Percentiles rank a stretch among this genome's conserved stretches.
These are phyloP conservation scores for Novymonas esmeraldas DNA, from an alignment of 208 protist species.

Conservation along the genomic window DNA sequence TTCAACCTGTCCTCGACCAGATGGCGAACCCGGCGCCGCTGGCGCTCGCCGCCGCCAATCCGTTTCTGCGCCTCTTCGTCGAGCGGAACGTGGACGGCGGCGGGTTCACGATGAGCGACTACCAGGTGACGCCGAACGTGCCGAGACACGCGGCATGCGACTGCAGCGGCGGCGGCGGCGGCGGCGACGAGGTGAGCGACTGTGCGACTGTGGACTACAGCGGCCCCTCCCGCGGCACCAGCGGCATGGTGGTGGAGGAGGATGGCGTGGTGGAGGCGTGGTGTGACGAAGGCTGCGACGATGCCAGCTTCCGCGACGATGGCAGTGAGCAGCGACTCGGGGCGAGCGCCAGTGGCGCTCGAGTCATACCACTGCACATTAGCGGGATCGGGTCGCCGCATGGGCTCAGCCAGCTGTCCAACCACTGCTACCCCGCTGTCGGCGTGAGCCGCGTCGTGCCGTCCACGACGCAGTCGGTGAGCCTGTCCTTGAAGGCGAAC, in stretches of 20 bases:
- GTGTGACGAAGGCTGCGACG: slow-evolving; percentile 1
- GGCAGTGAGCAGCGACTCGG: background rate
- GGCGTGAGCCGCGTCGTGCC: slow-evolving; percentile 25
- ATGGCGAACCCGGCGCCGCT: slow-evolving; percentile 37
- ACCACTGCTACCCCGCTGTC: slow-evolving; percentile 34
- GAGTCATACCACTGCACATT: slow-evolving; percentile 29
- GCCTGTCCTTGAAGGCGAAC: slow-evolving; percentile 20
- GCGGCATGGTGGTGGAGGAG: slow-evolving; percentile 36
- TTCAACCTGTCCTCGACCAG: slow-evolving; percentile 41
- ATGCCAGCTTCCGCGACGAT: slow-evolving; percentile 1
- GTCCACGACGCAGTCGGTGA: slow-evolving; percentile 14
- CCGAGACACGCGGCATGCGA: background rate
- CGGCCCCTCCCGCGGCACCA: slow-evolving; percentile 18
- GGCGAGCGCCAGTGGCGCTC: background rate
- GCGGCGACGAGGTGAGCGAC: background rate
- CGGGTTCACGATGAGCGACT: slow-evolving; percentile 30
- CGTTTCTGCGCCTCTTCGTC: slow-evolving; percentile 47
- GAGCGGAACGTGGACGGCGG: slow-evolving; percentile 40
- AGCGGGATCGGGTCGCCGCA: slow-evolving; percentile 15
- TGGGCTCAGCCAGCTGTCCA: slow-evolving; percentile 8
- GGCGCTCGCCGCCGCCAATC: slow-evolving; percentile 41
- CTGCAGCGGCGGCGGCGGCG: background rate
- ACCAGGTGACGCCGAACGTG: slow-evolving; percentile 24
- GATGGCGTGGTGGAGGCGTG: slow-evolving; percentile 20
- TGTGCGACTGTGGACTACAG: slow-evolving; percentile 4